Evolutionary conservation across 176 grass and related monocot species (phyloP).

Genomic region (Juncus inflexus): DNA sequence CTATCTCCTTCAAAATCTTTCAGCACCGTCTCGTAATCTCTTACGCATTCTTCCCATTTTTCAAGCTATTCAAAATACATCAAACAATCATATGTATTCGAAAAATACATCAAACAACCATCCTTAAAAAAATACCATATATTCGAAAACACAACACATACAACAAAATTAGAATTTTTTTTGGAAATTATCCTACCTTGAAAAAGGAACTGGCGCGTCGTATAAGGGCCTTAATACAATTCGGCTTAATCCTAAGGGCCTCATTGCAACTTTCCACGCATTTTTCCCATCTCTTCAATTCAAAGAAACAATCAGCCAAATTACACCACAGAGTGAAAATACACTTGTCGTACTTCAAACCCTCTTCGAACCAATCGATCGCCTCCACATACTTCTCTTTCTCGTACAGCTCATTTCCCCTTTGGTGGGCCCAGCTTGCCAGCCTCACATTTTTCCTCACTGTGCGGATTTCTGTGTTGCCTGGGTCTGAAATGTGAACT

Average conservation of each 20-base stretch:
- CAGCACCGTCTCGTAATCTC: conserved; percentile 61
- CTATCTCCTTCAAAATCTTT: conserved; percentile 48
- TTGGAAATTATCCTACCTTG: conserved; percentile 35
- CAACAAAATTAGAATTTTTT: not conserved
- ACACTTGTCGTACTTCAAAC: conserved; percentile 51
- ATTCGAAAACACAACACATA: not conserved
- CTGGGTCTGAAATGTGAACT: conserved; percentile 39
- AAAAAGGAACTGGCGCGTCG: conserved; percentile 51
- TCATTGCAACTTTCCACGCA: conserved; percentile 63
- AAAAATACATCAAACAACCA: conserved; percentile 20
- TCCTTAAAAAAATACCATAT: not conserved
- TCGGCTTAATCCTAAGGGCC: conserved; percentile 47
- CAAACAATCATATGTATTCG: conserved; percentile 20
- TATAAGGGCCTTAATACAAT: conserved; percentile 57
- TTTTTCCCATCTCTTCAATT: conserved; percentile 50
- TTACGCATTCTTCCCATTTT: conserved; percentile 60
- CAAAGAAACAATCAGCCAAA: conserved; percentile 52
- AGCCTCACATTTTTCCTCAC: conserved; percentile 42
- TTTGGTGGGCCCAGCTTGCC: conserved; percentile 31
- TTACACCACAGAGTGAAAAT: conserved; percentile 59
- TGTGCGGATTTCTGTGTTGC: conserved; percentile 37
- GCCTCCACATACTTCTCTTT: conserved; percentile 47
- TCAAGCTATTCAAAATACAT: conserved; percentile 52
- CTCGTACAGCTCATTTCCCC: conserved; percentile 56
- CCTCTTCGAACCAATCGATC: conserved; percentile 43